These are phyloP conservation scores for Aspergillus vadensis DNA, from an alignment of 2,329 filamentous ascomycete species.

Conservation along the genomic window DNA sequence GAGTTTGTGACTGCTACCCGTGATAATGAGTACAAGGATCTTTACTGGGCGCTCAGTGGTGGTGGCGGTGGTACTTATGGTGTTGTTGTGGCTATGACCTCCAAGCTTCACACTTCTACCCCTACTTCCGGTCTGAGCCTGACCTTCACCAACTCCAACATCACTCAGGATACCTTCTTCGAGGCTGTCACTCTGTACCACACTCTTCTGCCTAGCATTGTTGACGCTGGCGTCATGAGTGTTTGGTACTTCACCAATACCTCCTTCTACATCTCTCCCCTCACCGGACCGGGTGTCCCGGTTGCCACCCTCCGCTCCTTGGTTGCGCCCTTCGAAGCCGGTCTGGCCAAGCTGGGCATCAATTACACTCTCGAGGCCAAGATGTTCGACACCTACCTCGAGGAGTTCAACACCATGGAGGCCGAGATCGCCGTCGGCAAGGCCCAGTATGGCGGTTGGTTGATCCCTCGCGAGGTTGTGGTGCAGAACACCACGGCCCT, in stretches of 20 bases:
- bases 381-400: slow-evolving; percentile 4
- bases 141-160: slow-evolving; percentile 4
- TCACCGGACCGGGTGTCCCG: slow-evolving; percentile 1
- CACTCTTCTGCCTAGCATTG: background rate
- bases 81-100: slow-evolving; percentile 10
- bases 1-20: slow-evolving; percentile 1
- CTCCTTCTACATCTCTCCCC: slow-evolving; percentile 1
- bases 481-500: slow-evolving; percentile 1
- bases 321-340: background rate
- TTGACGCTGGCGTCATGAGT: slow-evolving; percentile 7
- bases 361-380: background rate
- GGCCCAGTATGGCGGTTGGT: slow-evolving; percentile 3
- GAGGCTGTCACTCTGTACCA: slow-evolving; percentile 6
- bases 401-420: slow-evolving; percentile 6
- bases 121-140: background rate
- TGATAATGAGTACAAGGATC: slow-evolving; percentile 37
- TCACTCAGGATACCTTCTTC: slow-evolving; percentile 7
- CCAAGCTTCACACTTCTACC: background rate
- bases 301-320: background rate
- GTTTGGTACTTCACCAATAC: slow-evolving; percentile 10
- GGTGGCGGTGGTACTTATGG: slow-evolving; percentile 20
- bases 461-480: background rate
- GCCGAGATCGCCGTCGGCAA: slow-evolving; percentile 8
- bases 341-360: background rate
- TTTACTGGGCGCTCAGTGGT: slow-evolving; percentile 19